phyloP scores from a whole-genome alignment of 2,329 filamentous ascomycete species.

The Aureobasidium mangrovei region DNA sequence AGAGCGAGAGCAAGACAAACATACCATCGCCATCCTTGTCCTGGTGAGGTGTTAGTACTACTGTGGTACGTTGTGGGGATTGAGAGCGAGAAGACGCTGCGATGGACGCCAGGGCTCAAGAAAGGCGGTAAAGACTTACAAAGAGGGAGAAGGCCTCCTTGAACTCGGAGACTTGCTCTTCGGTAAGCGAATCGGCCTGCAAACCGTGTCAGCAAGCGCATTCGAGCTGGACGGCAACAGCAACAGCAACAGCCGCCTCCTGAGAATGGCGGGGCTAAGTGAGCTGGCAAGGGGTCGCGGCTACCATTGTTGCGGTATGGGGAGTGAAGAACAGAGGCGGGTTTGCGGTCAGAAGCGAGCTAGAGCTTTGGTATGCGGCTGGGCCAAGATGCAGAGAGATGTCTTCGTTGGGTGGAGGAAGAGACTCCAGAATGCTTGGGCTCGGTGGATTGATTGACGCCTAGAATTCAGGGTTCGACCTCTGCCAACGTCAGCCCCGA shows the following conservation, averaged over 20 bases:
- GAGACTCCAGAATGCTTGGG: not conserved
- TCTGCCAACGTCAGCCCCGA: not conserved
- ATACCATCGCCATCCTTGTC: slow-evolving; percentile 52
- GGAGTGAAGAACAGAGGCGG: slow-evolving; percentile 1
- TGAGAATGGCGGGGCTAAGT: slow-evolving; percentile 19
- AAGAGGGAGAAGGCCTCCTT: slow-evolving; percentile 99
- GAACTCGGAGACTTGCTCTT: slow-evolving; percentile 99
- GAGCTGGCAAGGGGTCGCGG: slow-evolving; percentile 1
- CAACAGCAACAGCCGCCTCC: slow-evolving; percentile 3
- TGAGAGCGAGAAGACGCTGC: slow-evolving; percentile 9
- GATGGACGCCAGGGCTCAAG: slow-evolving; percentile 22
- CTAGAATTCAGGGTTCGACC: not conserved
- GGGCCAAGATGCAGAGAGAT: not conserved
- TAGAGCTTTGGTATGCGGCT: not conserved
- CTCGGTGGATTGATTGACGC: not conserved
- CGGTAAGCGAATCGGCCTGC: slow-evolving; percentile 94
- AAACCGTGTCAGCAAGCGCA: slow-evolving; percentile 14
- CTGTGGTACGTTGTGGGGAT: not conserved
- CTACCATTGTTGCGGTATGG: slow-evolving; percentile 21
- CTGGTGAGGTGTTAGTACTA: slow-evolving; percentile 24
- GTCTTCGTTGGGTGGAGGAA: not conserved
- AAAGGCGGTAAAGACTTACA: slow-evolving; percentile 53
- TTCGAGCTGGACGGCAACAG: not conserved
- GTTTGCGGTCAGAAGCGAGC: not conserved
- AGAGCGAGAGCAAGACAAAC: slow-evolving; percentile 15